These are phyloP conservation scores for Vanrija humicola DNA, from an alignment of 1,284 basidiomycete species.

Conservation along the genomic window DNA sequence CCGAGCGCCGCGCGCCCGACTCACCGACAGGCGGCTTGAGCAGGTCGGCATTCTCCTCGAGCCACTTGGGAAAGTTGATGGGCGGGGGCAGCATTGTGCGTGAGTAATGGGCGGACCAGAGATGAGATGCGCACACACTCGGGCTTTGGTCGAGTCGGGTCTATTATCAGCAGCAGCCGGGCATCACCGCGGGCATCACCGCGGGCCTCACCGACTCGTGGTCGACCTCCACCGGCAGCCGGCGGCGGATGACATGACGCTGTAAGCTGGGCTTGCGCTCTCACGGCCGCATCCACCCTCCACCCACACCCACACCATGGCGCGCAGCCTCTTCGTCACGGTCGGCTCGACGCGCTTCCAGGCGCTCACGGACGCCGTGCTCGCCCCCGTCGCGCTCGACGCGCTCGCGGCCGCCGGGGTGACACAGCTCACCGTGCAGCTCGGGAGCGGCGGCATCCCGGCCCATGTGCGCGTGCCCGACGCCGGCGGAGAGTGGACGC, in stretches of 20 bases:
- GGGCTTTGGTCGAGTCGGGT: not conserved
- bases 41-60: constrained; percentile 69
- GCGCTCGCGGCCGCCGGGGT: constrained; percentile 59
- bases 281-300: not conserved
- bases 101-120: not conserved
- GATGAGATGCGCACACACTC: not conserved
- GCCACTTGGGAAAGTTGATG: constrained; percentile 81
- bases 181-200: not conserved
- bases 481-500: constrained; percentile 15
- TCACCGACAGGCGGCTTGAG: constrained; percentile 76
- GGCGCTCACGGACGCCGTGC: constrained; percentile 61
- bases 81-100: constrained; percentile 50
- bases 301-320: not conserved
- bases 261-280: not conserved
- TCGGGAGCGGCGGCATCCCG: constrained; percentile 54
- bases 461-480: not conserved
- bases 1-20: constrained; percentile 10
- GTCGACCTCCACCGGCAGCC: too few relatives aligned
- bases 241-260: too few relatives aligned
- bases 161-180: not conserved
- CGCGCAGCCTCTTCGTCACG: constrained; percentile 62
- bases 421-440: constrained; percentile 64
- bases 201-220: not conserved
- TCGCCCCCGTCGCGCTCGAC: constrained; percentile 59
- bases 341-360: constrained; percentile 87